Conservation (phyloP, 345 rosid genomes). For the Viola odorata region DNA sequence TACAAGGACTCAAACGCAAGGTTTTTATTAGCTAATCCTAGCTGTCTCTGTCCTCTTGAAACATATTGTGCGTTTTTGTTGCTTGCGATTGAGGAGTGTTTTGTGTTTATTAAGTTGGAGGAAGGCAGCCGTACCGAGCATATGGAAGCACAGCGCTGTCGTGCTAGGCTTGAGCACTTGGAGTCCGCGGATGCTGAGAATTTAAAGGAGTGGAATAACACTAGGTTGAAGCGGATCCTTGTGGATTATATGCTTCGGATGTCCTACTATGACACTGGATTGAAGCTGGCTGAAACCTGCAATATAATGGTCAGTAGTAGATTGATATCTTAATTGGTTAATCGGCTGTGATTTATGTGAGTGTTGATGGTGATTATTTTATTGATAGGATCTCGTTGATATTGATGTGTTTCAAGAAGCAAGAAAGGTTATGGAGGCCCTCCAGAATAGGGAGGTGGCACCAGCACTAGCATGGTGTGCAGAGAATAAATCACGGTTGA, state of each 20-base stretch:
- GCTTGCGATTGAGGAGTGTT: too few relatives aligned
- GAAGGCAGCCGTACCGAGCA: slow-evolving; percentile 74
- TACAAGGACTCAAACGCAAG: slow-evolving; percentile 96
- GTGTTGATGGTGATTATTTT: neutral
- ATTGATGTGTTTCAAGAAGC: slow-evolving; percentile 89
- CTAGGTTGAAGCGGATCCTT: slow-evolving; percentile 71
- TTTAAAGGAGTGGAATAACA: slow-evolving; percentile 66
- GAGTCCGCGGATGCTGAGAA: slow-evolving; percentile 73
- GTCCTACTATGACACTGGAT: slow-evolving; percentile 80
- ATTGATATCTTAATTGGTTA: neutral
- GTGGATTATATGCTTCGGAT: slow-evolving; percentile 91
- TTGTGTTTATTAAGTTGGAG: slow-evolving; percentile 50
- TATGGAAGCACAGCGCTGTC: slow-evolving; percentile 78
- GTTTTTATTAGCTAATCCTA: slow-evolving; percentile 21
- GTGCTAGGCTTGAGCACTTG: slow-evolving; percentile 83
- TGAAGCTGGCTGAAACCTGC: slow-evolving; percentile 66
- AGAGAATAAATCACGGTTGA: slow-evolving; percentile 84
- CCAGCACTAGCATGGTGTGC: slow-evolving; percentile 91
- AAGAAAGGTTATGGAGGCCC: slow-evolving; percentile 79
- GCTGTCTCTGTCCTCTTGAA: neutral
- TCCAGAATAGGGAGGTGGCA: slow-evolving; percentile 67
- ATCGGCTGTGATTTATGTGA: too few relatives aligned
- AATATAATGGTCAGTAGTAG: slow-evolving; percentile 50
- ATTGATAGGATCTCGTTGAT: slow-evolving; percentile 82
- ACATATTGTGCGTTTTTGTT: too few relatives aligned